Conservation (phyloP, 2,329 filamentous ascomycete species). For the Colletotrichum sojae region DNA sequence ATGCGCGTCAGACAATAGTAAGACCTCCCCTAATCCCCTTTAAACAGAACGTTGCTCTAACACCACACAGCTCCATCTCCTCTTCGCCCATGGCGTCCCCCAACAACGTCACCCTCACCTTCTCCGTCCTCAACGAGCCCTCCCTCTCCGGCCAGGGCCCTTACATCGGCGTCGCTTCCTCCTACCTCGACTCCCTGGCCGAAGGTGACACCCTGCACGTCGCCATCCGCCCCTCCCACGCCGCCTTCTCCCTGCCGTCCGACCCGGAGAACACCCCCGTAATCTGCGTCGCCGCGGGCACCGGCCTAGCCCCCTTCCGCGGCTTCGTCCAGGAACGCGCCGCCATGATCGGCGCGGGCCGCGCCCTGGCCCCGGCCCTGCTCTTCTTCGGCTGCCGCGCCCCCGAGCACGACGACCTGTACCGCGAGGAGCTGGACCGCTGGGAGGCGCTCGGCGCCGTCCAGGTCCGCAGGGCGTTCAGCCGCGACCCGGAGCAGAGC, state of each 20-base stretch:
- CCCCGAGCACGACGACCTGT: conserved; percentile 51
- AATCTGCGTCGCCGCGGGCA: conserved; percentile 65
- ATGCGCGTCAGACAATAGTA: conserved; percentile 62
- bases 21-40: not conserved
- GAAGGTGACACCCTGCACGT: conserved; percentile 63
- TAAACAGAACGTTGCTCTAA: not conserved
- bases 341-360: conserved; percentile 51
- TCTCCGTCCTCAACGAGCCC: conserved; percentile 69
- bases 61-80: conserved; percentile 69
- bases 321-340: conserved; percentile 55
- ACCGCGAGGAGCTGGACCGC: conserved; percentile 44
- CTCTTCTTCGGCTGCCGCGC: conserved; percentile 59
- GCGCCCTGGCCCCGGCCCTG: conserved; percentile 53
- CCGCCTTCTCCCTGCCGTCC: conserved; percentile 59
- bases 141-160: conserved; percentile 64
- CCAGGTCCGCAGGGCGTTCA: conserved; percentile 71
- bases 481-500: conserved; percentile 56
- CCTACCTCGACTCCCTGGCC: conserved; percentile 68
- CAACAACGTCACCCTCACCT: conserved; percentile 72
- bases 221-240: conserved; percentile 59
- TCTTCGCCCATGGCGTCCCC: conserved; percentile 74
- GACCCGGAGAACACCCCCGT: conserved; percentile 58
- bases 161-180: conserved; percentile 73
- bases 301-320: conserved; percentile 62
- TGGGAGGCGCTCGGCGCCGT: conserved; percentile 59